Conservation (phyloP, 2,329 filamentous ascomycete species). For the Coniochaeta sp. region DNA sequence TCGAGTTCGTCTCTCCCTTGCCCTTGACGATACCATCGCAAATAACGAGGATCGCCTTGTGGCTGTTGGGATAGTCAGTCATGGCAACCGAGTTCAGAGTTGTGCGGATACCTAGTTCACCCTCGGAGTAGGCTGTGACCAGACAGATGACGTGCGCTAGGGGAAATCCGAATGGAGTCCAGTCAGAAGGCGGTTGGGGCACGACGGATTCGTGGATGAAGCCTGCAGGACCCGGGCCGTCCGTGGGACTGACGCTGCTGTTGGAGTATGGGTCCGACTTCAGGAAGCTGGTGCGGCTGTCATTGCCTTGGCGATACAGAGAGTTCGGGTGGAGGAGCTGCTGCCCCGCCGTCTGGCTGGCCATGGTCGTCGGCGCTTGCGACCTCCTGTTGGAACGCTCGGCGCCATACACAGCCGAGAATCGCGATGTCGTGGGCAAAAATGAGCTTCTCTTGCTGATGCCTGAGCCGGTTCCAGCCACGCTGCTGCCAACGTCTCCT, state of each 20-base stretch:
- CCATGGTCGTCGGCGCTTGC: conserved; percentile 81
- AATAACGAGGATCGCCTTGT: conserved; percentile 93
- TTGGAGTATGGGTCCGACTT: conserved; percentile 47
- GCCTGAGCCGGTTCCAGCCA: conserved; percentile 50
- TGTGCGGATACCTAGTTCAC: conserved; percentile 83
- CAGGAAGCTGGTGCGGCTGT: conserved; percentile 58
- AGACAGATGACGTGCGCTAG: conserved; percentile 89
- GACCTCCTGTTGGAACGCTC: conserved; percentile 48
- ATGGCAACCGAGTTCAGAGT: conserved; percentile 94
- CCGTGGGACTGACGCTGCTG: conserved; percentile 48
- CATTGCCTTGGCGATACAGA: conserved; percentile 63
- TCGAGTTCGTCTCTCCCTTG: conserved; percentile 77
- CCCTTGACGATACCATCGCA: conserved; percentile 98
- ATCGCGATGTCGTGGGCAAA: conserved; percentile 87
- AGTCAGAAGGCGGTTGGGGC: conserved; percentile 91
- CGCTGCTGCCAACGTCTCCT: conserved; percentile 63
- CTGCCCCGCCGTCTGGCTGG: conserved; percentile 72
- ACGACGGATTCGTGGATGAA: conserved; percentile 96
- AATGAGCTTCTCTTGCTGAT: conserved; percentile 76
- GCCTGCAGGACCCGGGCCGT: conserved; percentile 76
- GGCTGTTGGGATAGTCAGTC: conserved; percentile 98
- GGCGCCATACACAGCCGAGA: conserved; percentile 80
- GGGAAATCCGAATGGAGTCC: conserved; percentile 94
- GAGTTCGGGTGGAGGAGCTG: conserved; percentile 62
- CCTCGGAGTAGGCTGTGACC: conserved; percentile 95